Evolutionary conservation across 2,329 filamentous ascomycete genomes (phyloP).

Genomic region (Nannizzia gypsea): DNA sequence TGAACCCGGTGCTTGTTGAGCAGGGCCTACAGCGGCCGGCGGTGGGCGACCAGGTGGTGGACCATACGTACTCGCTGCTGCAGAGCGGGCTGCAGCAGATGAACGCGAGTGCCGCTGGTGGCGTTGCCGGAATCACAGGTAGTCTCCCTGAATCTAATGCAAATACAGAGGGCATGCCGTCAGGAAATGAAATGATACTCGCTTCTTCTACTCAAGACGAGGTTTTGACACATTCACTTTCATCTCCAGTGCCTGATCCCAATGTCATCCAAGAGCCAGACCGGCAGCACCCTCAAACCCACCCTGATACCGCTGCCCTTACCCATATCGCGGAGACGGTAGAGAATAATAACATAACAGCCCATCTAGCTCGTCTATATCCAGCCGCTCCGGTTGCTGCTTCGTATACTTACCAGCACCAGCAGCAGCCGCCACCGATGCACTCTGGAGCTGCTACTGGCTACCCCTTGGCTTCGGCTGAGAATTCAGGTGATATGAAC

Average conservation of each 20-base stretch:
- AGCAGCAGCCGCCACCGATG: background rate
- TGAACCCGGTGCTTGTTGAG: background rate
- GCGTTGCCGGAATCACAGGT: slow-evolving; percentile 18
- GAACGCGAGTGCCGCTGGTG: background rate
- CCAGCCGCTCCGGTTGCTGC: background rate
- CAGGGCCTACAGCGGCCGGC: slow-evolving; percentile 4
- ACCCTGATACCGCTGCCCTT: background rate
- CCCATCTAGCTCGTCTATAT: background rate
- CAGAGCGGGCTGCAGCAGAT: slow-evolving; percentile 7
- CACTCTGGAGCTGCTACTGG: background rate
- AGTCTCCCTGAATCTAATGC: slow-evolving; percentile 23
- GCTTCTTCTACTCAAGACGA: slow-evolving; percentile 2
- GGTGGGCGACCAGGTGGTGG: slow-evolving; percentile 8
- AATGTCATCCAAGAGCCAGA: background rate
- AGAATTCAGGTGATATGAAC: slow-evolving; percentile 17
- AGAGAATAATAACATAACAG: background rate
- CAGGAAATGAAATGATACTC: slow-evolving; percentile 16
- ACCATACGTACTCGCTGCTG: slow-evolving; percentile 11
- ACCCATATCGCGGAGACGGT: background rate
- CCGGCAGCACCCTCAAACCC: background rate
- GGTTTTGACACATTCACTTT: background rate
- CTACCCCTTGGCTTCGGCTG: background rate
- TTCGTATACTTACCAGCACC: background rate
- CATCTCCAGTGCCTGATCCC: slow-evolving; percentile 2
- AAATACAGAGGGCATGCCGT: slow-evolving; percentile 17